Evolutionary conservation across 169 alveolate genomes (phyloP).

Genomic region (Eimeria brunetti): DNA sequence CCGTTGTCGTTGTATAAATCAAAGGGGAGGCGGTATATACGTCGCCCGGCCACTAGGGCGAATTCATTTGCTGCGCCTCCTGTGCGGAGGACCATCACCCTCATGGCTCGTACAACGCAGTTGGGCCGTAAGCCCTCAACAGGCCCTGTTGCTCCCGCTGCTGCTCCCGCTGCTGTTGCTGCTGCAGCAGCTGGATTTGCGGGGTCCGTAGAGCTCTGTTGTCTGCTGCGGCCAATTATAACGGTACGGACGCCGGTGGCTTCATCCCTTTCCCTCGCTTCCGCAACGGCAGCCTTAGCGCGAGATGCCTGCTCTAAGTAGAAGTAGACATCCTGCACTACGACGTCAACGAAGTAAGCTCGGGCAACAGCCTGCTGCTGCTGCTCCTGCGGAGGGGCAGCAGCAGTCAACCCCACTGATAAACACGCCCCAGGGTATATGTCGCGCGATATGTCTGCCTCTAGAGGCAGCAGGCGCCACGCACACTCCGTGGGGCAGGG

Average conservation of each 20-base stretch:
- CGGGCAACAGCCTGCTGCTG: not conserved
- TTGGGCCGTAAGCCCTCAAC: constrained; percentile 47
- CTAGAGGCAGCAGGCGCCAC: constrained; percentile 73
- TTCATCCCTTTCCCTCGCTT: constrained; percentile 50
- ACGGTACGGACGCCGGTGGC: constrained; percentile 9
- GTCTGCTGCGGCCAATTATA: not conserved
- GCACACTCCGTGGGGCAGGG: constrained; percentile 54
- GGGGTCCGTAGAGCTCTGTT: not conserved
- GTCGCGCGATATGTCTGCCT: constrained; percentile 52
- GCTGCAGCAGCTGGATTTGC: not conserved
- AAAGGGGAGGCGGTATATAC: constrained; percentile 61
- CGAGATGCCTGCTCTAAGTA: constrained; percentile 57
- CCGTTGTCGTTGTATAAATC: constrained; percentile 65
- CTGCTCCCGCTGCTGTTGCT: not conserved
- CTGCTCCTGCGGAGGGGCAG: constrained; percentile 42
- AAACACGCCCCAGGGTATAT: constrained; percentile 73
- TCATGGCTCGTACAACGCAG: constrained; percentile 62
- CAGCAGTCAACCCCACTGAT: constrained; percentile 52
- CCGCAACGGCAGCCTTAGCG: constrained; percentile 14
- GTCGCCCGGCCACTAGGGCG: constrained; percentile 46
- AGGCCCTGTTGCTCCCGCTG: constrained; percentile 7
- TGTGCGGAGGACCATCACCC: constrained; percentile 56
- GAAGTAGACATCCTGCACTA: constrained; percentile 71
- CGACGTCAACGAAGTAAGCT: constrained; percentile 66
- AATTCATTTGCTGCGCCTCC: constrained; percentile 50